These are phyloP conservation scores for Gentiana straminea DNA, from an alignment of 257 asterid species.

Conservation along the genomic window DNA sequence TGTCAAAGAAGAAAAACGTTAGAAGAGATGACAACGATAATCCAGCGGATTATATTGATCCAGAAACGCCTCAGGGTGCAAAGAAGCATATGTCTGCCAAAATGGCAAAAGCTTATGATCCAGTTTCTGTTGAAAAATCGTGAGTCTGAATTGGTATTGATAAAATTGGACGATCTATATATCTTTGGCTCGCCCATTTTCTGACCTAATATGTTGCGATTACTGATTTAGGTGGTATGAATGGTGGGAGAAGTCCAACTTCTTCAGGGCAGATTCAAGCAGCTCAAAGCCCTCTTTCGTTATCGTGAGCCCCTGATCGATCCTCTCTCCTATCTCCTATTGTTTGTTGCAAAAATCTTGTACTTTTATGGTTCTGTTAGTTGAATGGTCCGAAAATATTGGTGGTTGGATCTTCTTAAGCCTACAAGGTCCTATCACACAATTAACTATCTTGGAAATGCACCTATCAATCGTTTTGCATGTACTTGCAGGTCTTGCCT, in stretches of 20 bases:
- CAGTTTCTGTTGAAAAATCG: slow-evolving; percentile 78
- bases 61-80: slow-evolving; percentile 71
- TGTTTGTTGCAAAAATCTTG: background rate
- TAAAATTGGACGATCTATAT: background rate
- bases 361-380: no score
- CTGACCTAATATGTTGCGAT: background rate
- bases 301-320: slow-evolving; percentile 50
- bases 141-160: slow-evolving; percentile 26
- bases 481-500: slow-evolving; percentile 57
- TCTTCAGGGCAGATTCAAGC: slow-evolving; percentile 71
- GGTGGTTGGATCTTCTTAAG: no score
- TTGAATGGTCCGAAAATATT: no score
- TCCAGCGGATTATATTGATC: slow-evolving; percentile 66
- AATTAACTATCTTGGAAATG: background rate
- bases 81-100: slow-evolving; percentile 68
- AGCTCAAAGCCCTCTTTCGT: slow-evolving; percentile 79
- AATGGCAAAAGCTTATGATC: slow-evolving; percentile 80
- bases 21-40: slow-evolving; percentile 68
- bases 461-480: slow-evolving; percentile 1
- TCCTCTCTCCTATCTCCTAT: background rate
- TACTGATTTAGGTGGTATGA: slow-evolving; percentile 68
- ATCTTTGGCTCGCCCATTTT: background rate
- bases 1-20: slow-evolving; percentile 60
- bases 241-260: slow-evolving; percentile 91
- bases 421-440: no score